Conservation (phyloP, 306 rosid genomes). For the Dryas drummondii region DNA sequence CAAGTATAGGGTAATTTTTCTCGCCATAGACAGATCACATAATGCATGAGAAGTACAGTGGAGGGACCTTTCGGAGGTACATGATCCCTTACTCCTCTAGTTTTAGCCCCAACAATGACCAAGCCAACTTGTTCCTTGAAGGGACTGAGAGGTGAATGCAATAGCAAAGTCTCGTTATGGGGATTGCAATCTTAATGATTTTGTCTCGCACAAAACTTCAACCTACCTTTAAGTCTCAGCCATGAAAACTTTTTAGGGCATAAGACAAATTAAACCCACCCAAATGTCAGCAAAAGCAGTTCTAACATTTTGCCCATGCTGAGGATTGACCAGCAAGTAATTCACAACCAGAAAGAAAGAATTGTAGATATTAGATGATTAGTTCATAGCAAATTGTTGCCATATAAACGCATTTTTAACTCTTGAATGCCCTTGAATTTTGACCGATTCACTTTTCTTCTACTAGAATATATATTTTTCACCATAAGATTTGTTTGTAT, state of each 20-base stretch:
- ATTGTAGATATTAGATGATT: neutral
- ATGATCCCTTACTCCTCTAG: neutral
- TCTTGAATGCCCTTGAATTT: too few species aligned
- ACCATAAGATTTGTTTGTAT: too few species aligned
- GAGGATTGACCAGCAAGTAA: slow-evolving; percentile 10
- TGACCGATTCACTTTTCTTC: too few species aligned
- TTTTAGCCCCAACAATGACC: slow-evolving; percentile 2
- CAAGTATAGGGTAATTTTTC: too few species aligned
- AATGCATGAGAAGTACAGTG: neutral
- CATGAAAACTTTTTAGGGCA: neutral
- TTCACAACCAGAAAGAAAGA: neutral
- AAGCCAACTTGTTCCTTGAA: neutral
- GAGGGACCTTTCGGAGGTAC: neutral
- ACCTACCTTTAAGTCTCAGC: neutral
- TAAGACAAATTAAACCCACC: slow-evolving; percentile 13
- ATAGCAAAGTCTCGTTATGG: neutral
- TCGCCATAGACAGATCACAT: too few species aligned
- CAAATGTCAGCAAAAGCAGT: neutral
- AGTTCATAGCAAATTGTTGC: neutral
- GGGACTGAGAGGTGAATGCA: neutral
- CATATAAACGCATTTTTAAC: too few species aligned
- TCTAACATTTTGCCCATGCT: neutral
- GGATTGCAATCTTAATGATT: slow-evolving; percentile 4
- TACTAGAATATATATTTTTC: too few species aligned
- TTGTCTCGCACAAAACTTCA: slow-evolving; percentile 6